Evolutionary conservation across 192 early-diverging fungal genomes (phyloP), one percentile per base, ranked within the genome.

Genomic region (Coemansia sp.): DNA sequence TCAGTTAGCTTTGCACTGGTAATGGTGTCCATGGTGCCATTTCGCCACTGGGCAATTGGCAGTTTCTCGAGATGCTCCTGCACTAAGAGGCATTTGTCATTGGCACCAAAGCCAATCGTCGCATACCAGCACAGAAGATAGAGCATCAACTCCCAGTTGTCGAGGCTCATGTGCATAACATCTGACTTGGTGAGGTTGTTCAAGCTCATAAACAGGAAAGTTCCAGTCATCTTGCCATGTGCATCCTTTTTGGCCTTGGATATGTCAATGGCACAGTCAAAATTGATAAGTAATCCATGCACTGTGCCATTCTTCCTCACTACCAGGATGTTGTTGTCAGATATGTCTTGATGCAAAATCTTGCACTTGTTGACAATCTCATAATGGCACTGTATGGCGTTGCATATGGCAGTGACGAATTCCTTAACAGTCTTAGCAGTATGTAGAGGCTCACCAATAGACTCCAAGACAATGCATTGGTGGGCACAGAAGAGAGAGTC

Each of bases 321-420:
- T 16, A 72, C 66, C 16, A 80, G 37, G 3, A 80, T 68, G 19
- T 74, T 79, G 11, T 64, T 74, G 1, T 29, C 41, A 2, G 78
- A 71, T 6, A 79, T 68, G n/a, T 74, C 68, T 0, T 68, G 36
- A 51, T 80, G 78, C 29, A 80, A 34, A 11, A 80, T 70, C 1
- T 40, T n/a, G 42, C 68, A 70, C 17, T 68, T 36, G 3, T 14
- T 21, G 40, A 27, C 31, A 4, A 80, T 68, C 3, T 46, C 48
- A 45, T 40, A 10, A 36, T 79, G 69, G 19, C 42, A 66, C 4
- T 40, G 5, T 65, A 74, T 80, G 1, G 44, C 73, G 14, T 80
- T 69, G 5, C 13, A 57, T 36, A 80, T 7, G 4, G 69, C 63
- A 21, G 71, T 14, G 1, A 74, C 33, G 13, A 79, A 45, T 53